Conservation (phyloP, 371 early-diverging fungal species). For the Syncephalastrum racemosum region DNA sequence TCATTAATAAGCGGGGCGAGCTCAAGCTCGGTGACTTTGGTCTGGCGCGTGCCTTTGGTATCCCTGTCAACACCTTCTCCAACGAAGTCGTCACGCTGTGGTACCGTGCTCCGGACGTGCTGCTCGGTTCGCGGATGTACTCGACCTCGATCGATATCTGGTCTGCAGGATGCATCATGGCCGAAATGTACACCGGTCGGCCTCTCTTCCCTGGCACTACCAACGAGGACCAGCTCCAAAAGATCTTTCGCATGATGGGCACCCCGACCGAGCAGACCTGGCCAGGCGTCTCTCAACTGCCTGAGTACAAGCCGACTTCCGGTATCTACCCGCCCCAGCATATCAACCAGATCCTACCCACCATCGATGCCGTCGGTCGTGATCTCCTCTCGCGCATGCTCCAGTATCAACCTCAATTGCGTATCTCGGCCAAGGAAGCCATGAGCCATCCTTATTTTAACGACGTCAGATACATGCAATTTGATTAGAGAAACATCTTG, state of each 20-base stretch:
- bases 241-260: constrained; percentile 88
- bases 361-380: constrained; percentile 71
- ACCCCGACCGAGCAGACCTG: constrained; percentile 85
- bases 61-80: constrained; percentile 95
- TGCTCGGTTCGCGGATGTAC: constrained; percentile 95
- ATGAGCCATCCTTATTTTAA: constrained; percentile 82
- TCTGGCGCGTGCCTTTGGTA: constrained; percentile 95
- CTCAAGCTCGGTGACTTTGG: constrained; percentile 96
- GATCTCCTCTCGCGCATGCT: constrained; percentile 80
- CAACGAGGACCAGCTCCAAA: constrained; percentile 87
- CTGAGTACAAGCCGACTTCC: constrained; percentile 84
- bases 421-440: constrained; percentile 88
- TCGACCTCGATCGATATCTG: constrained; percentile 98
- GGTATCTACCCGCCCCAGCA: constrained; percentile 69
- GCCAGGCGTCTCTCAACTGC: constrained; percentile 87
- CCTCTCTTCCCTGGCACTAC: constrained; percentile 96
- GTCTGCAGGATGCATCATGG: constrained; percentile 99
- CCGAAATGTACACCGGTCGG: constrained; percentile 91
- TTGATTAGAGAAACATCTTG: constrained; percentile 14
- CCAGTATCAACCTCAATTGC: constrained; percentile 79
- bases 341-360: constrained; percentile 71
- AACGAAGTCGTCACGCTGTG: constrained; percentile 98
- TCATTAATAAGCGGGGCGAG: constrained; percentile 86
- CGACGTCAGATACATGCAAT: constrained; percentile 47
- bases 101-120: constrained; percentile 97